Percentiles rank a stretch among this genome's conserved stretches.
Conservation (phyloP, 305 asterid genomes). For the Fraxinus sp. region DNA sequence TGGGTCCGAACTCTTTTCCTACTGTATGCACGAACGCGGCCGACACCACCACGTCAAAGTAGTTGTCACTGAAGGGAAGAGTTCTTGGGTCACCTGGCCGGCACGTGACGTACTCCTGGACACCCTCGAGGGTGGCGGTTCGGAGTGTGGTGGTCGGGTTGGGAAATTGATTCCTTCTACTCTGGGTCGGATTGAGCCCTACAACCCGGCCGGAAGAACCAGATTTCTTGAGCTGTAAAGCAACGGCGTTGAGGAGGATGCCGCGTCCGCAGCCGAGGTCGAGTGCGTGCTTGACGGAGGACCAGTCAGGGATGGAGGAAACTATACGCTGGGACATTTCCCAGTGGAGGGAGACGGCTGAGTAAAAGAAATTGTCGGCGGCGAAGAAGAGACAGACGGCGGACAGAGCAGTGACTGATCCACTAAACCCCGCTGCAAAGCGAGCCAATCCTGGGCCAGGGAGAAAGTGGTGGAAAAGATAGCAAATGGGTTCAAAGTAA, state of each 20-base stretch:
- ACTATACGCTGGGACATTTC: slow-evolving; percentile 94
- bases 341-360: slow-evolving; percentile 88
- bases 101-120: slow-evolving; percentile 95
- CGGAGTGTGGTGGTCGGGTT: slow-evolving; percentile 56
- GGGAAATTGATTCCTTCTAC: slow-evolving; percentile 5
- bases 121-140: slow-evolving; percentile 87
- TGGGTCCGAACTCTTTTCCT: slow-evolving; percentile 84
- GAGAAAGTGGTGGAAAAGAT: slow-evolving; percentile 46
- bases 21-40: slow-evolving; percentile 86
- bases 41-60: slow-evolving; percentile 94
- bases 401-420: slow-evolving; percentile 85
- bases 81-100: slow-evolving; percentile 84
- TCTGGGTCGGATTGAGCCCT: slow-evolving; percentile 53
- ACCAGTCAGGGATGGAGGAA: slow-evolving; percentile 84
- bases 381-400: slow-evolving; percentile 87
- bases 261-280: slow-evolving; percentile 98
- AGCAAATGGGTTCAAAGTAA: slow-evolving; percentile 79
- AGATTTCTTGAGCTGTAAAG: slow-evolving; percentile 83
- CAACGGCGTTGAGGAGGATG: slow-evolving; percentile 85
- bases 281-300: slow-evolving; percentile 82
- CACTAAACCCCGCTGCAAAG: slow-evolving; percentile 80
- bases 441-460: slow-evolving; percentile 79
- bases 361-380: slow-evolving; percentile 77
- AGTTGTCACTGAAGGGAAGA: slow-evolving; percentile 76
- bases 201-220: slow-evolving; percentile 95